Evolutionary conservation across 2,329 filamentous ascomycete species (phyloP).

Genomic region (Cercospora sesami): DNA sequence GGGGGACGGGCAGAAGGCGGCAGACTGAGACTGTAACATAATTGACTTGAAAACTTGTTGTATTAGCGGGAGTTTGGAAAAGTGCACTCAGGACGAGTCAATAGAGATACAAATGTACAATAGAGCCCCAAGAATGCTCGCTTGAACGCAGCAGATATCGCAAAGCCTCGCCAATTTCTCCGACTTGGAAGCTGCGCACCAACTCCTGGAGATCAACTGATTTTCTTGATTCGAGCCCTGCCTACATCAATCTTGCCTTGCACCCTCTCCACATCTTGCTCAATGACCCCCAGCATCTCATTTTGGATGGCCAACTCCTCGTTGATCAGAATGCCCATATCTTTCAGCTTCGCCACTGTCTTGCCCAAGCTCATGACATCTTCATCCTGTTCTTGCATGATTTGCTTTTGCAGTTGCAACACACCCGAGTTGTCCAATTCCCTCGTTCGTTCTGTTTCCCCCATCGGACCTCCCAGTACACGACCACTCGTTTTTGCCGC

Average conservation of each 20-base stretch:
- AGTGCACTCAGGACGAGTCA: background rate
- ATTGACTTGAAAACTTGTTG: background rate
- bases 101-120: conserved; percentile 6
- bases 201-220: conserved; percentile 41
- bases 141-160: conserved; percentile 20
- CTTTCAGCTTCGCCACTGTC: conserved; percentile 70
- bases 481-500: conserved; percentile 53
- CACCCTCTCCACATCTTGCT: conserved; percentile 66
- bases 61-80: conserved; percentile 18
- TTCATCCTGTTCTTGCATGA: conserved; percentile 73
- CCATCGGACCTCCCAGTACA: conserved; percentile 68
- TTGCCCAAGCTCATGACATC: conserved; percentile 68
- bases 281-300: conserved; percentile 66
- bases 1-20: conserved; percentile 37
- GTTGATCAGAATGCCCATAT: conserved; percentile 75
- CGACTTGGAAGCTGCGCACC: background rate
- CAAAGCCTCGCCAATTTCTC: background rate
- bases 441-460: conserved; percentile 72
- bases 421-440: conserved; percentile 76
- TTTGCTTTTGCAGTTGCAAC: conserved; percentile 69
- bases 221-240: conserved; percentile 69
- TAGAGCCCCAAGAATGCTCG: conserved; percentile 7
- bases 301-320: conserved; percentile 72
- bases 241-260: conserved; percentile 70
- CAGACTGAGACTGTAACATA: conserved; percentile 33